These are phyloP conservation scores for Tephrocybe sp. DNA, from an alignment of 768 basidiomycete species.

Conservation along the genomic window DNA sequence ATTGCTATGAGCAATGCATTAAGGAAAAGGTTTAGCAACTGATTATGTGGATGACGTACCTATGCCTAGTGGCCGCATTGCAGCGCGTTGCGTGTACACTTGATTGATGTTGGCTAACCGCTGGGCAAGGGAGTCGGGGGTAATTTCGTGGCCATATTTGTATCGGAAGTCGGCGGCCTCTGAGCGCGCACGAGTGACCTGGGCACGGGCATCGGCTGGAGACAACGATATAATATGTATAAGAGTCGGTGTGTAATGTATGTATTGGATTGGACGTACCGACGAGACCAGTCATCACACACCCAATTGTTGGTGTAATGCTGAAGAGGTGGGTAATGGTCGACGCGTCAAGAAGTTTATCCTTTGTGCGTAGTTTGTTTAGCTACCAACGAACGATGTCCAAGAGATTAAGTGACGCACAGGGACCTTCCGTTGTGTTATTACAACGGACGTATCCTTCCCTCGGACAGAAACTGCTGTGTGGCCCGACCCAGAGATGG, in stretches of 20 bases:
- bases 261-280: constrained; percentile 48
- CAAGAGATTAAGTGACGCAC: constrained; percentile 47
- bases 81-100: constrained; percentile 97
- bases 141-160: constrained; percentile 98
- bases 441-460: constrained; percentile 92
- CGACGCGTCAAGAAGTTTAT: constrained; percentile 93
- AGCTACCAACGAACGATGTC: background rate
- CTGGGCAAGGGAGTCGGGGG: constrained; percentile 92
- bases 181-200: constrained; percentile 79
- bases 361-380: constrained; percentile 46
- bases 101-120: constrained; percentile 98
- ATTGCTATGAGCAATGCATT: constrained; percentile 66
- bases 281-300: constrained; percentile 96
- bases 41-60: constrained; percentile 48
- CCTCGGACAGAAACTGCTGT: constrained; percentile 93
- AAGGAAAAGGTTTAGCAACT: background rate
- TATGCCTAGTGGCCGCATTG: constrained; percentile 95
- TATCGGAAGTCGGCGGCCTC: constrained; percentile 94
- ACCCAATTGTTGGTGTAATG: constrained; percentile 95
- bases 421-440: constrained; percentile 98
- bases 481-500: constrained; percentile 95
- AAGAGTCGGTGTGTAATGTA: background rate
- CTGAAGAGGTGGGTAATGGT: constrained; percentile 96
- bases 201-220: constrained; percentile 88
- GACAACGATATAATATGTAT: too few relatives aligned